Evolutionary conservation across 768 basidiomycete genomes (phyloP), one percentile per base, ranked within the genome.

Genomic region (Ramaria sp.): DNA sequence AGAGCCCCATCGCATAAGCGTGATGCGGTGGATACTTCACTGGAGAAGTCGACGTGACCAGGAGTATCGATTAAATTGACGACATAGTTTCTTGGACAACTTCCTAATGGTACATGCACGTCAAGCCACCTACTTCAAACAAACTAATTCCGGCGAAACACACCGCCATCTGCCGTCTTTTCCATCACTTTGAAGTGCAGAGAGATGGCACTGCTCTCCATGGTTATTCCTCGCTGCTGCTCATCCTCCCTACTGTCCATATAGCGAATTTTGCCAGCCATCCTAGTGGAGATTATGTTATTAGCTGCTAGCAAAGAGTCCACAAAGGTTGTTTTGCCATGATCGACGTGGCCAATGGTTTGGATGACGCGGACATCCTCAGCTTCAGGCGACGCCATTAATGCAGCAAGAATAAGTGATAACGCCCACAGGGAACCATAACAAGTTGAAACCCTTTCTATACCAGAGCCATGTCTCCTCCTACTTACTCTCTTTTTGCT

Each of bases 51-150:
- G 22, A 99, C 95, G 70, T 99, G 96, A 3, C 96, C 96, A 15
- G 96, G 96, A 0, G 96, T 98, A 67, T 99, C 96, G 59, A 99
- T 95, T 77, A 98, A 85, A 65, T 96, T 97, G 52, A 97, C 79
- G 44, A 86, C 75, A 69, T 88, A 96, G 22, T 82, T 85, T 64
- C 74, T 85, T 25, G 78, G 72, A 50, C 69, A 68, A 67, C 67
- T 75, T 65, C 67, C 86, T 86, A 63, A 60, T 2, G 20, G 24
- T 25, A 22, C 13, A 22, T 47, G 22, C 10, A 64, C 58, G 65
- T 68, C 61, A 61, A 70, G 75, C 64, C 70, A 61, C 44, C 44
- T 57, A 56, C 56, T 48, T 36, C 36, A 52, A 38, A n/a, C n/a
- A n/a, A 13, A 51, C 49, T 51, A 20, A 41, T 48, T 52, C 25